phyloP scores from a whole-genome alignment of 179 eudicot genomes.

The Nepenthes alata region DNA sequence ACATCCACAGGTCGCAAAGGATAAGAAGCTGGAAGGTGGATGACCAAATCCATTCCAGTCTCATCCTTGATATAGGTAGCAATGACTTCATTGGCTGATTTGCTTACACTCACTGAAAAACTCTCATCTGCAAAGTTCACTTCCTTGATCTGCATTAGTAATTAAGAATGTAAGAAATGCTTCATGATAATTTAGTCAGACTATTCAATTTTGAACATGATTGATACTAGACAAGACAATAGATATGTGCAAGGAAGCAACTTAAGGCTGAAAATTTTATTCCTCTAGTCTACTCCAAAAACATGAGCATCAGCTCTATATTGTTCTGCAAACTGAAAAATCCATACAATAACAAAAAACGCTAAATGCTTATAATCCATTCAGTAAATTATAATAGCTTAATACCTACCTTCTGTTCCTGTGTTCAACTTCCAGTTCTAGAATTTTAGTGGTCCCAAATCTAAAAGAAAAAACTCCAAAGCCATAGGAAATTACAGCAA shows the following conservation, averaged over 20 bases:
- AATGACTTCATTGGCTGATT: slow-evolving; percentile 85
- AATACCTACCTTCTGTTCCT: too few species aligned
- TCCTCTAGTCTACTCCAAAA: too few species aligned
- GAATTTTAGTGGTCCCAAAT: too few species aligned
- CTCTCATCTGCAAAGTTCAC: slow-evolving; percentile 69
- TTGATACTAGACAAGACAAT: neutral
- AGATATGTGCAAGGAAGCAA: neutral
- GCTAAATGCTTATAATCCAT: too few species aligned
- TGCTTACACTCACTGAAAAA: slow-evolving; percentile 88
- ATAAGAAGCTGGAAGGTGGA: slow-evolving; percentile 88
- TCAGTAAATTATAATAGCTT: too few species aligned
- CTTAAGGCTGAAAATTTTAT: neutral
- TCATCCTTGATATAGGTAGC: slow-evolving; percentile 99
- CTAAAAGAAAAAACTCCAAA: too few species aligned
- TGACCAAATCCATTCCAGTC: slow-evolving; percentile 89
- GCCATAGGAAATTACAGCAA: neutral
- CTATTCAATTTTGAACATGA: neutral
- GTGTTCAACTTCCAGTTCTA: too few species aligned
- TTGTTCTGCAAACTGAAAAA: too few species aligned
- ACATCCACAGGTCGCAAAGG: slow-evolving; percentile 83
- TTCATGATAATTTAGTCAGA: neutral
- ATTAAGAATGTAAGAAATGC: slow-evolving; percentile 6
- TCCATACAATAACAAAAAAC: too few species aligned
- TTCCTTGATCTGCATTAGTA: slow-evolving; percentile 66
- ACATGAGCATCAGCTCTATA: too few species aligned